Percentiles rank a stretch among this genome's conserved stretches.
Conservation (phyloP, 345 rosid species). For the Rhodamnia rubescens region DNA sequence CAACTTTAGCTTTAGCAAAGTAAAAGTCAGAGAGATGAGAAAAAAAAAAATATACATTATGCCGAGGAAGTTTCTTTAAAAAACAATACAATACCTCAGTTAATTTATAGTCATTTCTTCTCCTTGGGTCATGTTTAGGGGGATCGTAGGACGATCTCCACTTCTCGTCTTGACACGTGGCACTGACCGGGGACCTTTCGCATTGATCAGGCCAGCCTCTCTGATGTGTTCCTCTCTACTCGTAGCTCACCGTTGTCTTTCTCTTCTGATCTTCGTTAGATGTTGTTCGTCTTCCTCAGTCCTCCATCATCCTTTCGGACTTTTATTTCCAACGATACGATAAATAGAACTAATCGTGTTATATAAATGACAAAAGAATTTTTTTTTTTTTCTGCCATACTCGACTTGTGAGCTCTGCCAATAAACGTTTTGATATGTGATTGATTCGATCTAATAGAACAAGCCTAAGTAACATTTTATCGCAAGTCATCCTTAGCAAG, state of each 20-base stretch:
- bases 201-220: background rate
- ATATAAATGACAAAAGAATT: background rate
- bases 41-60: background rate
- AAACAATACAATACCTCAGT: background rate
- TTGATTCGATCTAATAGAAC: fast-evolving
- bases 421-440: background rate
- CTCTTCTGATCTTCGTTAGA: background rate
- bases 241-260: background rate
- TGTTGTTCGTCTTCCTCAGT: background rate
- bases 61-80: no score
- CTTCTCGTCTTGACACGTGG: constrained; percentile 38
- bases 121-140: background rate
- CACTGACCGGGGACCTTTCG: background rate
- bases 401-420: background rate
- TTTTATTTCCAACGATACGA: background rate
- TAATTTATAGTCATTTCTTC: no score
- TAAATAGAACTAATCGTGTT: background rate
- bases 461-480: background rate
- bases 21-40: no score
- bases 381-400: fast-evolving
- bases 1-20: no score
- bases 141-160: background rate
- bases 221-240: background rate
- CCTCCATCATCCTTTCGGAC: background rate
- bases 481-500: background rate